These are phyloP conservation scores for Naganishia vishniacii DNA, from an alignment of 768 basidiomycete genomes.

Conservation along the genomic window DNA sequence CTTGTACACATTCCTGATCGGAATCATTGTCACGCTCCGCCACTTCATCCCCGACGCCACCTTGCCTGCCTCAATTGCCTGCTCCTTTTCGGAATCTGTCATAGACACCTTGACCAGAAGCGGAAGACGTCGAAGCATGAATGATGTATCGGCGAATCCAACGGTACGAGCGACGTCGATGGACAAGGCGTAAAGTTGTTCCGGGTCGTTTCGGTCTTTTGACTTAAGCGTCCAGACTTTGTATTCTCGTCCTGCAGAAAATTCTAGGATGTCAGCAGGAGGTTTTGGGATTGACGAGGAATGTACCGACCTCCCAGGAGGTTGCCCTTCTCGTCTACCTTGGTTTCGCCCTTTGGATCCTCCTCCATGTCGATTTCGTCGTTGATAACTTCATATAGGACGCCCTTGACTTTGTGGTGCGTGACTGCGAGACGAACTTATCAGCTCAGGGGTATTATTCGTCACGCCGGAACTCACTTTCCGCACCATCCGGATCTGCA, in stretches of 20 bases:
- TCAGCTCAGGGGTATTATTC: neutral
- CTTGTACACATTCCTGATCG: constrained; percentile 88
- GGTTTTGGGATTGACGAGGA: neutral
- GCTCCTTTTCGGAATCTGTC: constrained; percentile 83
- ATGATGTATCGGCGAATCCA: constrained; percentile 94
- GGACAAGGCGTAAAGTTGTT: constrained; percentile 85
- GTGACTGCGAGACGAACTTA: neutral
- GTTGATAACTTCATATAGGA: constrained; percentile 70
- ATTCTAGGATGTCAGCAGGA: neutral
- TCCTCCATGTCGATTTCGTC: constrained; percentile 83
- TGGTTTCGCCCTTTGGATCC: constrained; percentile 80
- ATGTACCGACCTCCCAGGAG: constrained; percentile 64
- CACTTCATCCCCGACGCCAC: constrained; percentile 82
- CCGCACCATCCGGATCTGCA: constrained; percentile 4
- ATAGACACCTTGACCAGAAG: constrained; percentile 86
- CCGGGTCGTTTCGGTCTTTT: constrained; percentile 68
- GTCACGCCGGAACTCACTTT: neutral
- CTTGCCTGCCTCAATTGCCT: constrained; percentile 79
- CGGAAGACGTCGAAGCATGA: constrained; percentile 89
- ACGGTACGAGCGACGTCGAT: constrained; percentile 95
- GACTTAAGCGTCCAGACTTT: constrained; percentile 85
- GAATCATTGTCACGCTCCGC: constrained; percentile 86
- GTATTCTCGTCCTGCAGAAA: constrained; percentile 66
- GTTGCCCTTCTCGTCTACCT: constrained; percentile 79
- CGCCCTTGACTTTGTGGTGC: constrained; percentile 56